Base-by-base conservation (phyloP, 2,329 filamentous ascomycete species). In the Ophiostoma ulmi region DNA sequence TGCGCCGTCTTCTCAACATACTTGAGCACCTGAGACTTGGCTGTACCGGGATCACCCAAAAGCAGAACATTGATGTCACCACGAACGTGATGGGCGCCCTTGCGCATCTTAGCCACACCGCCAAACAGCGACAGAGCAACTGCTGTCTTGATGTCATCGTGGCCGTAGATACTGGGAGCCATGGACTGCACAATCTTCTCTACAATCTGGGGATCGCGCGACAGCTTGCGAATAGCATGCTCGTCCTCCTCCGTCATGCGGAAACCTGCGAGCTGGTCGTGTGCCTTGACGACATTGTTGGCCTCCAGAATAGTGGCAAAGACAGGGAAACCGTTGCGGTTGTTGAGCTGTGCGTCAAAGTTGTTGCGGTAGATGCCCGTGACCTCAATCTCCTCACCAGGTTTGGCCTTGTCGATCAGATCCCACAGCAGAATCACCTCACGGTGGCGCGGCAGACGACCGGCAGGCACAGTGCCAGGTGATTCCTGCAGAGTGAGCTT, bases 1-100 rank as follows among this genome's bases (percentile, higher is more conserved):
- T 98, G 95, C 0, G 95, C 95, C 5, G 94, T 97, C 84, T 97
- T 97, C 80, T 99, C 95, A 14, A 97, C 91, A 78, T 97, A 99
- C 80, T 99, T 99, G 73, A 99, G 87, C 17, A 98, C 89, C 79
- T 99, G 95, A 0, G 95, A 99, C 80, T 99, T 99, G 76, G 95
- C 95, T 1, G 95, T 99, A 83, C 95, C 95, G 0, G 95, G 95
- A 77, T 99, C 95, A 82, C 95, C 95, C 13, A 99, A 90, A 0
- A 99, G 88, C 6, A 99, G 86, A 4, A 99, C 92, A 78, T 99
- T 99, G 84, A 99, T 99, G 80, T 99, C 95, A 73, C 95, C 95
- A 83, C 95, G 91, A 73, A 99, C 93, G 39, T 91, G 89, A 81
- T 97, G 94, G 73, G 90, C 90, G 72, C 94, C 95, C 77, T 90